Evolutionary conservation across 2,329 filamentous ascomycete genomes (phyloP), one percentile per base, ranked within the genome.

Genomic region (Keithomyces neogunnii): DNA sequence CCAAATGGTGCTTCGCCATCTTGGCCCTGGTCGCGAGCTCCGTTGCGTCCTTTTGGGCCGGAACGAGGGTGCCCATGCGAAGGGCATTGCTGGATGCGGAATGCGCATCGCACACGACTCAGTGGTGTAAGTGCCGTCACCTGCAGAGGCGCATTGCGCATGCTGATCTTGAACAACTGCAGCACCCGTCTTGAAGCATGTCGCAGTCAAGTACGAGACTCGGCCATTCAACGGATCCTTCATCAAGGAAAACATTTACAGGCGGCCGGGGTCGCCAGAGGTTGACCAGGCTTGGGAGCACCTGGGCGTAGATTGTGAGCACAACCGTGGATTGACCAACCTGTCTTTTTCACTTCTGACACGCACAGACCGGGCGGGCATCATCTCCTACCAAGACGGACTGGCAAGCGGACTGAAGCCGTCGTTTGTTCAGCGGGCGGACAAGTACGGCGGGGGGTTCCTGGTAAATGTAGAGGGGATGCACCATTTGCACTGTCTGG

Each of bases 401-500:
- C 59, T 69, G 19, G 59, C 61, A 10, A 77, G 76, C 4, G 80
- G 80, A 0, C 64, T 84, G n/a, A 68, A 71, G 0, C 56, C 60
- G 5, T 72, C 76, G 26, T 80, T 83, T 53, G 80, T 84, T 6
- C 76, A 79, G 56, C 70, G 82, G 19, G 71, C 68, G 5, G 63
- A 71, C 3, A 71, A 77, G 48, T 76, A 84, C 56, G 81, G 81
- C 0, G 78, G 79, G 30, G 80, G 80, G 0, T 84, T 73, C 61
- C 66, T 77, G 3, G 77, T 76, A n/a, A 80, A 80, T 40, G 71
- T 81, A 1, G 76, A 80, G 59, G 77, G 76, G 5, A 64, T 80
- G 62, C 76, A 80, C 57, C 77, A 80, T 53, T 59, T 81, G 11
- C 77, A 84, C 60, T 85, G 81, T 55, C 58, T 84, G 59, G 77